Conservation (phyloP, 306 rosid genomes). For the Ormosia emarginata region DNA sequence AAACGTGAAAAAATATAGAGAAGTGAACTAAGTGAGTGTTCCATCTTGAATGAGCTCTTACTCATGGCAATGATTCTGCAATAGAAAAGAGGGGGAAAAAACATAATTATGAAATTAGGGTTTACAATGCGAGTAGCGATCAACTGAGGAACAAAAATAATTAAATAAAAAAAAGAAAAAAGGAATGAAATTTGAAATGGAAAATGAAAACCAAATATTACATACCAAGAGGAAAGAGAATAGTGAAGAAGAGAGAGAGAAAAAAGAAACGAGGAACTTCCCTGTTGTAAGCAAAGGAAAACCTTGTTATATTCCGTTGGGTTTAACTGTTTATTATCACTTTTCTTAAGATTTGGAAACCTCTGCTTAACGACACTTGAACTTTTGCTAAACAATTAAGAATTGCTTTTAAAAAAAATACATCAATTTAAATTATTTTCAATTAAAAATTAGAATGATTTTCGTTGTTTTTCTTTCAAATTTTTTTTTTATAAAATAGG, state of each 20-base stretch:
- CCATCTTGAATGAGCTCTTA: conserved; percentile 49
- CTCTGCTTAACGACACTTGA: neutral
- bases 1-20: neutral
- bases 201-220: neutral
- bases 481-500: neutral
- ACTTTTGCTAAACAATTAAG: neutral
- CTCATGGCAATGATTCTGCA: conserved; percentile 39
- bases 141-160: neutral
- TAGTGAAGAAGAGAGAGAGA: neutral
- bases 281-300: neutral
- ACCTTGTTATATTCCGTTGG: neutral
- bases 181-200: neutral
- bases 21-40: conserved; percentile 46
- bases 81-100: neutral
- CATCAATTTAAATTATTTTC: too few relatives aligned
- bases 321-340: neutral
- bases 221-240: neutral
- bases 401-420: too few relatives aligned
- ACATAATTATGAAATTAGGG: conserved; percentile 23
- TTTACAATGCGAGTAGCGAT: neutral
- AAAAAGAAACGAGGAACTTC: neutral
- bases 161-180: neutral
- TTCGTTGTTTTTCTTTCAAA: neutral
- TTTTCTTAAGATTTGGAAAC: neutral
- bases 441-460: neutral